These are phyloP conservation scores for Malus hybrid DNA, from an alignment of 331 rosid genomes.

Conservation along the genomic window DNA sequence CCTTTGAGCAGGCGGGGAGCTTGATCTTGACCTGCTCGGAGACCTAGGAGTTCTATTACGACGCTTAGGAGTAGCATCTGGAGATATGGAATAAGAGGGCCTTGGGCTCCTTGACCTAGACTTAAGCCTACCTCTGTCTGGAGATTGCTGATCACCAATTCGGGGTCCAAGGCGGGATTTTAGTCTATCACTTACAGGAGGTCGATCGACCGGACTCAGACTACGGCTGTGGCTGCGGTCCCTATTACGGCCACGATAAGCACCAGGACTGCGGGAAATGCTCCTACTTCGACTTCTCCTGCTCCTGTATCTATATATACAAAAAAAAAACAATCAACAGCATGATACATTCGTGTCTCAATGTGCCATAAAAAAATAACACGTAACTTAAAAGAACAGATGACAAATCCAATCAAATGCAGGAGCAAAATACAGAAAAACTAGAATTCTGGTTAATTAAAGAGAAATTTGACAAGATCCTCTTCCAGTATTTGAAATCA, in stretches of 20 bases:
- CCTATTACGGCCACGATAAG: constrained; percentile 39
- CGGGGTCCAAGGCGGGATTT: constrained; percentile 87
- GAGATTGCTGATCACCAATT: constrained; percentile 26
- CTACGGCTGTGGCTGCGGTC: constrained; percentile 33
- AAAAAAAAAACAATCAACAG: not conserved
- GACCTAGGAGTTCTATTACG: constrained; percentile 36
- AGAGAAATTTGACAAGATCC: not conserved
- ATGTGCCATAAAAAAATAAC: not conserved
- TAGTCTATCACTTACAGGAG: constrained; percentile 60
- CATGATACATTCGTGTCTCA: not conserved
- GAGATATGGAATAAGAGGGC: constrained; percentile 52
- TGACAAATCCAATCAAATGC: not conserved
- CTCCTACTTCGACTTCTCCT: constrained; percentile 76
- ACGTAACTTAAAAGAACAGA: not conserved
- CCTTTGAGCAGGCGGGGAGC: constrained; percentile 65
- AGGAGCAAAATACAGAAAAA: not conserved
- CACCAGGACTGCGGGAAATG: constrained; percentile 65
- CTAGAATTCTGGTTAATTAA: not conserved
- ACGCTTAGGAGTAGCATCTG: constrained; percentile 40
- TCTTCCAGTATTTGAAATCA: not conserved
- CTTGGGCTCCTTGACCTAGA: constrained; percentile 33
- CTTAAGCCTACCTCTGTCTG: constrained; percentile 35
- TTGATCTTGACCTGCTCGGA: constrained; percentile 63
- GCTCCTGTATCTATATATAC: constrained; percentile 37
- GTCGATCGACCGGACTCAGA: constrained; percentile 50